Percentiles rank a stretch among this genome's conserved stretches.
phyloP scores from a whole-genome alignment of 2,329 filamentous ascomycete genomes.

The Biscogniauxia marginata region DNA sequence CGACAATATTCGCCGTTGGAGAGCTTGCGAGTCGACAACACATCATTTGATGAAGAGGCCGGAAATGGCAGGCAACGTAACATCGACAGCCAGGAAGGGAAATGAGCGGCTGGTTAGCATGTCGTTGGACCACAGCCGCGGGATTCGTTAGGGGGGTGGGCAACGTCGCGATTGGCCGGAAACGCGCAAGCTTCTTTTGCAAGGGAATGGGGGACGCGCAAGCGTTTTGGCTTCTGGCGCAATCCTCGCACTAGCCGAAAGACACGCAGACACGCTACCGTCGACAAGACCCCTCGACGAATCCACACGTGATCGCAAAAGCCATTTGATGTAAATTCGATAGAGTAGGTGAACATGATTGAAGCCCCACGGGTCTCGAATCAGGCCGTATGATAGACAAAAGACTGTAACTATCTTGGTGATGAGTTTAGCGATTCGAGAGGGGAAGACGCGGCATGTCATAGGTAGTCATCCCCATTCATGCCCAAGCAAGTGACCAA shows the following conservation, averaged over 20 bases:
- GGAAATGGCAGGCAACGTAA: constrained; percentile 19
- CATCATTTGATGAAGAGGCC: not conserved
- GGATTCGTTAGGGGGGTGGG: constrained; percentile 14
- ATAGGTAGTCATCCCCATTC: not conserved
- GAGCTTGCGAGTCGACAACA: not conserved
- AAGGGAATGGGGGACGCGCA: constrained; percentile 28
- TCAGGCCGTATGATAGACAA: not conserved
- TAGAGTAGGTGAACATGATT: not conserved
- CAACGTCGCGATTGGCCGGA: constrained; percentile 24
- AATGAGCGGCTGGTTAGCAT: constrained; percentile 15
- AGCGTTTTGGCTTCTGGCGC: constrained; percentile 24
- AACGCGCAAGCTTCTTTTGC: constrained; percentile 24
- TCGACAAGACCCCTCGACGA: constrained; percentile 2
- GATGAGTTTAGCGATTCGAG: not conserved
- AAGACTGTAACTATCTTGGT: not conserved
- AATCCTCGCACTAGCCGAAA: not conserved
- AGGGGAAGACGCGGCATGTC: not conserved
- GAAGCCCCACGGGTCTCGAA: not conserved
- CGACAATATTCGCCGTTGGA: not conserved
- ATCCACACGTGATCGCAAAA: constrained; percentile 14
- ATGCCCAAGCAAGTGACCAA: not conserved
- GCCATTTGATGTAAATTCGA: not conserved
- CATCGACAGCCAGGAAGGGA: constrained; percentile 16
- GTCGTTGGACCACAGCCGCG: constrained; percentile 13
- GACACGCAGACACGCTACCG: not conserved